Base-by-base conservation (phyloP, 768 basidiomycete genomes). In the Mycena albidolilacea region DNA sequence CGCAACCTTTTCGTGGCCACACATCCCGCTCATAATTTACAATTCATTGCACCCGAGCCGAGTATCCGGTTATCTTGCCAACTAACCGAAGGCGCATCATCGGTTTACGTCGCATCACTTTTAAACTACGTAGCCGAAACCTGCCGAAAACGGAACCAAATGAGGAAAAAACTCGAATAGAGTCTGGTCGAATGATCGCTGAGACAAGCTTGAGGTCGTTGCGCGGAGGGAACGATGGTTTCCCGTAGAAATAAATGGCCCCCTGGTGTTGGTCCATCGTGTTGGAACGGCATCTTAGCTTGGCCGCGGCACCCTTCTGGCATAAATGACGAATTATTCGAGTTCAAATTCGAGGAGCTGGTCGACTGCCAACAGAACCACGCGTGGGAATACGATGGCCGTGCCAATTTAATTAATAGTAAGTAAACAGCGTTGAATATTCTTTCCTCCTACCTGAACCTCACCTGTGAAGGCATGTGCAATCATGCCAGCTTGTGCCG, bases 101-200 rank as follows among this genome's bases (percentile, higher is more conserved):
- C 57, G 11, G 59, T 9, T 1, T 61, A 15, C 59, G n/a, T n/a
- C 37, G 59, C 59, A 43, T 43, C 41, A 43, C 39, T 41, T 9
- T 21, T 23, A 43, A 43, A 43, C 5, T 12, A 9, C 30, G n/a
- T 58, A 15, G 57, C 35, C 57, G 59, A 38, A 30, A 61, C 9
- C n/a, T n/a, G 23, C 58, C 58, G 58, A 39, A 59, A 59, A 59
- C 58, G 12, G 23, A 59, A 59, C 58, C 37, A 59, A 12, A 43
- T 14, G 14, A 43, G 6, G 41, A 43, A 43, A 43, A 43, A 43
- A 7, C 41, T 43, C 10, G 41, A 43, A 43, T 7, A 43, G 41
- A 43, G 41, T 43, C 41, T 43, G 41, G 41, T 43, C 2, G 12
- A 58, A 58, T 58, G 11, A 38, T 37, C 10, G 17, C 5, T 15